phyloP scores from a whole-genome alignment of 1,284 basidiomycete genomes.

The Trichosporon inkin region DNA sequence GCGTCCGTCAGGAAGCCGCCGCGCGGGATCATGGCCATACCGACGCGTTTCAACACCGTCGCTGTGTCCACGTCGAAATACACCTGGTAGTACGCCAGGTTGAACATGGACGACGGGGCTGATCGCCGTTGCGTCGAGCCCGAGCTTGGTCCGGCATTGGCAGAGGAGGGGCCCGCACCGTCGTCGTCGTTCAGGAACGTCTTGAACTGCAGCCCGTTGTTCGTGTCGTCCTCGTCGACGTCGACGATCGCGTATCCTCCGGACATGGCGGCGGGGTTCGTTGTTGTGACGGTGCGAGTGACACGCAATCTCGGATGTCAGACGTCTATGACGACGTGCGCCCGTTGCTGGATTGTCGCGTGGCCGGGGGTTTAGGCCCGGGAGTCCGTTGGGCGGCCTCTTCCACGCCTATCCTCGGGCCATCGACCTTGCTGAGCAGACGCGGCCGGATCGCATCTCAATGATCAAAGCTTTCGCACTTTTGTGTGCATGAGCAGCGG shows the following conservation, averaged over 20 bases:
- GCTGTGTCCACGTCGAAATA: constrained; percentile 54
- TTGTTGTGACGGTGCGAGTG: neutral
- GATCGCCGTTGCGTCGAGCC: neutral
- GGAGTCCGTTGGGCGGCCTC: neutral
- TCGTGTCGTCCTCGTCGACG: constrained; percentile 46
- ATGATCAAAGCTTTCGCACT: too few species aligned
- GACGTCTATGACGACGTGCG: constrained; percentile 6
- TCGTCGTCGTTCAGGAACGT: constrained; percentile 31
- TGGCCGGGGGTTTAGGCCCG: neutral
- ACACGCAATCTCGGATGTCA: constrained; percentile 2
- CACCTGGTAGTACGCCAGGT: constrained; percentile 51
- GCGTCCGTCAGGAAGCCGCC: constrained; percentile 51
- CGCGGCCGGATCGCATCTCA: too few species aligned
- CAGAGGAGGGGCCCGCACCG: neutral
- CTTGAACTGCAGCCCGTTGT: constrained; percentile 47
- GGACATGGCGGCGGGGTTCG: constrained; percentile 20
- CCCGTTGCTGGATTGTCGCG: neutral
- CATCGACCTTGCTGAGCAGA: neutral
- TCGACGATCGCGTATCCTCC: constrained; percentile 49
- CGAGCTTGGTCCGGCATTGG: neutral
- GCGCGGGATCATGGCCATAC: constrained; percentile 50
- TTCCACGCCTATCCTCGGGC: neutral
- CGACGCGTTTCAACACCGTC: constrained; percentile 50
- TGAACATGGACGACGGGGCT: constrained; percentile 49
- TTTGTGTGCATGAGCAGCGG: too few species aligned